Conservation (phyloP, 345 rosid species). For the Geranium rotundifolium region DNA sequence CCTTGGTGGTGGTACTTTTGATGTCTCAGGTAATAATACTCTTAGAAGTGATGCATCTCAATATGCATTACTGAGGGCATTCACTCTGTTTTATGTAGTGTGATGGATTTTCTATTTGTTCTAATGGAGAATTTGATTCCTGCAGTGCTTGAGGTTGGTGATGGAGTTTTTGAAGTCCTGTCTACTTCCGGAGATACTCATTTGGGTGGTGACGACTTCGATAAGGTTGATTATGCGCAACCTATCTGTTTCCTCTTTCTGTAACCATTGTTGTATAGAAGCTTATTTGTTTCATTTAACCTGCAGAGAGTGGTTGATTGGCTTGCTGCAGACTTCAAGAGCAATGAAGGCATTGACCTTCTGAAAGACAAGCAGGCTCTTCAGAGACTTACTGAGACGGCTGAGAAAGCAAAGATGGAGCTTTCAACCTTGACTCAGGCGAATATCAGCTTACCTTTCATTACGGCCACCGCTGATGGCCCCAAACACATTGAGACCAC, state of each 20-base stretch:
- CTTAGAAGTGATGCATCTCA: constrained; percentile 7
- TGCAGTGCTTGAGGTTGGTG: constrained; percentile 98
- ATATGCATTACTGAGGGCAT: no score
- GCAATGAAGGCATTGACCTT: constrained; percentile 89
- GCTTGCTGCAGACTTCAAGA: constrained; percentile 72
- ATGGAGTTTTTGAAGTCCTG: constrained; percentile 97
- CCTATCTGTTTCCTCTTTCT: constrained; percentile 21
- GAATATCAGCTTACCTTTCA: constrained; percentile 26
- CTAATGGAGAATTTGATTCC: constrained; percentile 2
- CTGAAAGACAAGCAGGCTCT: constrained; percentile 79
- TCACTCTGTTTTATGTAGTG: neutral
- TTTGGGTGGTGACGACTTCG: constrained; percentile 98
- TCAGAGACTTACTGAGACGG: constrained; percentile 22
- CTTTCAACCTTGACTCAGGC: constrained; percentile 17
- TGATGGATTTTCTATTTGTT: neutral
- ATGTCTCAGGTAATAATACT: constrained; percentile 85
- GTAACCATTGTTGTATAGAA: constrained; percentile 15
- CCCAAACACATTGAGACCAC: constrained; percentile 96
- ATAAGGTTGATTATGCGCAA: constrained; percentile 45
- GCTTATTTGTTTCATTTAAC: neutral
- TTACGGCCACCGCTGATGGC: constrained; percentile 40
- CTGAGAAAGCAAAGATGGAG: constrained; percentile 27
- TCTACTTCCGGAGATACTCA: constrained; percentile 98
- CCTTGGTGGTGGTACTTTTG: no score
- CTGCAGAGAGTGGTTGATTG: constrained; percentile 91